Percentiles rank a stretch among this genome's conserved stretches.
These are phyloP conservation scores for Calonectria fujianensis DNA, from an alignment of 2,329 filamentous ascomycete genomes.

Conservation along the genomic window DNA sequence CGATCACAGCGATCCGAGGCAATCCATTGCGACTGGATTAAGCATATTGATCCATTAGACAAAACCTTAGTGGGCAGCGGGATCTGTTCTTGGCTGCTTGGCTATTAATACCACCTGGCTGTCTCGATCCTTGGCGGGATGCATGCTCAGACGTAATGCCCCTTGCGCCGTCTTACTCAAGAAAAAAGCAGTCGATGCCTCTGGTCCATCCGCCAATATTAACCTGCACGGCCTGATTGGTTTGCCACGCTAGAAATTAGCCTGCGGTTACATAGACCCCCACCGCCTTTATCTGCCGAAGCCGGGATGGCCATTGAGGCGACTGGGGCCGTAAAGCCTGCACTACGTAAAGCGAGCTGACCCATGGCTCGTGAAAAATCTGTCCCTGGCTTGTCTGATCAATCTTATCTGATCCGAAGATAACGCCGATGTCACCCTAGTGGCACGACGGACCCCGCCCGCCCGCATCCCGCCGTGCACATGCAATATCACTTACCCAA, in stretches of 20 bases:
- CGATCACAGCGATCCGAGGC: not conserved
- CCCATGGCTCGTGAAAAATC: conserved; percentile 4
- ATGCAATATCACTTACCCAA: conserved; percentile 24
- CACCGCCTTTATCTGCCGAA: conserved; percentile 6
- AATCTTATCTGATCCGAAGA: conserved; percentile 28
- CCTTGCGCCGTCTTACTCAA: not conserved
- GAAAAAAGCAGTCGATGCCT: not conserved
- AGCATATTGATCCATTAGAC: not conserved
- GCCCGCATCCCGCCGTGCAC: not conserved
- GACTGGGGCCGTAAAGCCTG: not conserved
- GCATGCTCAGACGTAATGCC: not conserved
- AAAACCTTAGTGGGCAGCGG: not conserved
- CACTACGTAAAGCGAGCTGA: not conserved
- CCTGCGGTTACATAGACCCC: not conserved
- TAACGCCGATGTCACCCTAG: conserved; percentile 14
- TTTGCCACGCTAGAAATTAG: not conserved
- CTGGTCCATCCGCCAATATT: not conserved
- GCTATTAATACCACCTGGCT: not conserved
- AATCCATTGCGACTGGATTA: not conserved
- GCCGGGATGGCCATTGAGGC: not conserved
- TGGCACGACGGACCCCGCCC: not conserved
- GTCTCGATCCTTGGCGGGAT: not conserved
- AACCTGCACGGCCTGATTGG: not conserved
- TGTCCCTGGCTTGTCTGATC: conserved; percentile 3
- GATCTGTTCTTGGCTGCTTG: not conserved